Base-by-base conservation (phyloP, 371 early-diverging fungal genomes). In the Saksenaea vasiformis region DNA sequence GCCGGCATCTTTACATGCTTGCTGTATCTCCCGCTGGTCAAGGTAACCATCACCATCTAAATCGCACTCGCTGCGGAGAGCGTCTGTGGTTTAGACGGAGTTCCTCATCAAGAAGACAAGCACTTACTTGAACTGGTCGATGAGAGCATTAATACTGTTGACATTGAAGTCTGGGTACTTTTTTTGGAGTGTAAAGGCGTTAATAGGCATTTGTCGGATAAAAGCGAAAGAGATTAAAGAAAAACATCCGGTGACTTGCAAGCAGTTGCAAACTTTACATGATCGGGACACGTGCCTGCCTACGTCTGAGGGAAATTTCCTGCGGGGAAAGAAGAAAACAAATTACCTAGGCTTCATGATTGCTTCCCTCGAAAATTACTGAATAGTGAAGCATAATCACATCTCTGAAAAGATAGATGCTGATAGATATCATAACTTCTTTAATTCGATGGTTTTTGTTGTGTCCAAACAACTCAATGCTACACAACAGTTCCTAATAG, bases 1-100 rank as follows among this genome's bases (percentile, higher is more conserved):
- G 22, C 87, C 90, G 65, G 87, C 74, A 43, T 74, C 70, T 69
- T 88, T 85, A 54, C 86, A 83, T 15, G 84, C 85, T 61, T 87
- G 71, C 58, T 84, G 79, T 31, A 88, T 71, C 60, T 90, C 86
- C 36, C 83, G 83, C 67, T 87, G 85, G 61, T 90, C 87, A 60
- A 92, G 77, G 51, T 85, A 83, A 51, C 89, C 89, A 61, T 90
- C 87, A 22, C 78, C 77, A 71, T 91, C 88, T 39, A 90, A 64
- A 69, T 88, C 89, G 55, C 88, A 82, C 34, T 79, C 77, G 65
- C 87, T 91, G 74, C 26, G 56, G 26, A 24, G 56, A 37, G 47
- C 9, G 43, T 8, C n/a, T 19, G n/a, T 37, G 9, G 31, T 35
- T 51, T 15, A 64, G 27, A 27, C 17, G 14, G 15, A 24, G 41